phyloP scores from a whole-genome alignment of 2,329 filamentous ascomycete genomes.

The Celoporthe dispersa region DNA sequence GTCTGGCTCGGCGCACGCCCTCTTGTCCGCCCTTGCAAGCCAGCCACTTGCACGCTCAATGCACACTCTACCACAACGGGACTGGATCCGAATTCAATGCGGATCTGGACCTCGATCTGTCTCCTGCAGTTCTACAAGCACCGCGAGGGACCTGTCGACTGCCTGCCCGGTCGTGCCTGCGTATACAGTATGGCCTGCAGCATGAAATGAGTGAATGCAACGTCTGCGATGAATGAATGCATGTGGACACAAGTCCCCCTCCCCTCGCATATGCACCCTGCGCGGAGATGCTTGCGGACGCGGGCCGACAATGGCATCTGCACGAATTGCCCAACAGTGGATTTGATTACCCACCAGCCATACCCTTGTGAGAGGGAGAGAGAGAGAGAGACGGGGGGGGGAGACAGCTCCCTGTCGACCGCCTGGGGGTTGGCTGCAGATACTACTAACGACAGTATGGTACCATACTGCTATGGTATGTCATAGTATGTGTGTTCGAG shows the following conservation, averaged over 20 bases:
- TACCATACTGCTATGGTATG: background rate
- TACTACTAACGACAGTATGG: background rate
- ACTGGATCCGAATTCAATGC: background rate
- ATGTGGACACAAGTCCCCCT: constrained; percentile 9
- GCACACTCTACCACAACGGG: constrained; percentile 11
- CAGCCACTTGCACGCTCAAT: background rate
- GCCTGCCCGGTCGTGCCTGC: background rate
- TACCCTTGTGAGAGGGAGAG: background rate
- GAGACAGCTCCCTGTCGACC: constrained; percentile 12
- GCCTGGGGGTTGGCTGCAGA: constrained; percentile 26
- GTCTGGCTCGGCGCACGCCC: constrained; percentile 14
- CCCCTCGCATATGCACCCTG: constrained; percentile 28
- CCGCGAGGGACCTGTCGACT: background rate
- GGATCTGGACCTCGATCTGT: background rate
- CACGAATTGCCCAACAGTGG: constrained; percentile 28
- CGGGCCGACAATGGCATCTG: constrained; percentile 30
- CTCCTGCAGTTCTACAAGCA: background rate
- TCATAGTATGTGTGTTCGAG: background rate
- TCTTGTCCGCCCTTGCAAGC: constrained; percentile 1
- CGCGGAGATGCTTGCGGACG: constrained; percentile 25
- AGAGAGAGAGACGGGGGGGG: too few relatives aligned
- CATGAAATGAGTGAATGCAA: background rate
- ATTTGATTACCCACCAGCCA: constrained; percentile 10
- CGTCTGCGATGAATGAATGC: constrained; percentile 4
- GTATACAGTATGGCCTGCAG: background rate